Evolutionary conservation across 164 flowering plant species (phyloP), one percentile per base, ranked within the genome.

Genomic region (Taxillus chinensis): DNA sequence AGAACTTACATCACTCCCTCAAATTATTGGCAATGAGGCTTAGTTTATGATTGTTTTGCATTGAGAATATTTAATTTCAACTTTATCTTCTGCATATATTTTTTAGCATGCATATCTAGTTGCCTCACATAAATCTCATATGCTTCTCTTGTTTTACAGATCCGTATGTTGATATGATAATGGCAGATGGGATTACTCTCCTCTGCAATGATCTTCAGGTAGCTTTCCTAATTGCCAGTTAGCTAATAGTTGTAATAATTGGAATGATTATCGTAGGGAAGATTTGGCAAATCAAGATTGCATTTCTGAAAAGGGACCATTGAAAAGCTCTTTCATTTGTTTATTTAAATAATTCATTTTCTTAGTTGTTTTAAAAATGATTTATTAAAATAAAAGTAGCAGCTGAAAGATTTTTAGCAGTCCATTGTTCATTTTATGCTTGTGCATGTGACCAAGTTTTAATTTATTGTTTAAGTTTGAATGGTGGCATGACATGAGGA

Each of bases 191-290:
- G 27, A 88, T 93, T 64, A 72, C 83, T 55, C 74, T 77, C 43
- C 86, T 93, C 8, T 93, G 98, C 83, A 88, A 70, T 76, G 98
- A 93, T 64, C 76, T 93, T 58, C 89, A 90, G 97, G 98, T 93
- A 78, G 41, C 45, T 59, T 15, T 13, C 57, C 43, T 54, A 17
- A 39, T 45, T 12, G 40, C 7, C 46, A 11, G 2, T 41, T 27
- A 27, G 27, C 27, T 27, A 27, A 27, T 27, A 27, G 27, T 27
- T 27, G 27, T 27, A 2, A 27, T 27, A 27, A 27, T 27, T 27
- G 27, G 27, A 27, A 27, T 27, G 27, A 27, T 27, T 7, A 8
- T 14, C 57, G 8, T 54, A 14, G 14, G 16, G 14, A 14, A 7
- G 57, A n/a, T 45, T 45, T 45, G 48, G 11, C 5, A 10, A 52